phyloP scores from a whole-genome alignment of 805 yeast species.

The Kregervanrija delftensis region DNA sequence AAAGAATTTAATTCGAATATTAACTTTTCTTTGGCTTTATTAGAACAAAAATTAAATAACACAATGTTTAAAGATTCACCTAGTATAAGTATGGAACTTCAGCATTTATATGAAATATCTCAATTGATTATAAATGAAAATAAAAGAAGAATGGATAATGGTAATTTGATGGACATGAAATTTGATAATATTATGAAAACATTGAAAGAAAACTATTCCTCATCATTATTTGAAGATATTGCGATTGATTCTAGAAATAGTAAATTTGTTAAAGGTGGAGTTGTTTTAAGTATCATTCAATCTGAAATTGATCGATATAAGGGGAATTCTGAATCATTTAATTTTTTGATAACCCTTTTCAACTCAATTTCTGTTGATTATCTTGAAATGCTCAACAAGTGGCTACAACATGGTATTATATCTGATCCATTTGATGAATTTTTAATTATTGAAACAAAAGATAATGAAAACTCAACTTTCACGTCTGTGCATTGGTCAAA shows the following conservation, averaged over 20 bases:
- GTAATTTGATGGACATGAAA: slow-evolving; percentile 21
- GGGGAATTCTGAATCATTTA: slow-evolving; percentile 57
- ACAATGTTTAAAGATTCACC: slow-evolving; percentile 2
- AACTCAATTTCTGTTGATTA: slow-evolving; percentile 57
- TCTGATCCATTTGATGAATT: slow-evolving; percentile 82
- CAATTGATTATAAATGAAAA: slow-evolving; percentile 45
- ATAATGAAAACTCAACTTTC: slow-evolving; percentile 1
- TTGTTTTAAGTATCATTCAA: slow-evolving; percentile 57
- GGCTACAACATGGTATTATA: slow-evolving; percentile 72
- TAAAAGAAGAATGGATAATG: slow-evolving; percentile 29
- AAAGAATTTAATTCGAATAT: slow-evolving; percentile 41
- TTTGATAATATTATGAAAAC: slow-evolving; percentile 28
- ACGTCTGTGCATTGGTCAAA: slow-evolving; percentile 67
- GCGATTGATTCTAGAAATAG: slow-evolving; percentile 46
- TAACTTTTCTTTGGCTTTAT: slow-evolving; percentile 49
- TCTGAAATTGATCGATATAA: slow-evolving; percentile 45
- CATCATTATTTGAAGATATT: slow-evolving; percentile 42
- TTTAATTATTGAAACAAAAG: slow-evolving; percentile 42
- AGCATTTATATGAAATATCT: slow-evolving; percentile 49
- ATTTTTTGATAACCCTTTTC: slow-evolving; percentile 47
- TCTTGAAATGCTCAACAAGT: slow-evolving; percentile 59
- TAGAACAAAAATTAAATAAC: slow-evolving; percentile 44
- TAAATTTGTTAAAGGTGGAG: slow-evolving; percentile 70
- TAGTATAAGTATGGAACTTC: slow-evolving; percentile 32
- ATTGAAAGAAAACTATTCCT: slow-evolving; percentile 30